Evolutionary conservation across 2,329 filamentous ascomycete species (phyloP).

Genomic region (Neopestalotiopsis clavispora): DNA sequence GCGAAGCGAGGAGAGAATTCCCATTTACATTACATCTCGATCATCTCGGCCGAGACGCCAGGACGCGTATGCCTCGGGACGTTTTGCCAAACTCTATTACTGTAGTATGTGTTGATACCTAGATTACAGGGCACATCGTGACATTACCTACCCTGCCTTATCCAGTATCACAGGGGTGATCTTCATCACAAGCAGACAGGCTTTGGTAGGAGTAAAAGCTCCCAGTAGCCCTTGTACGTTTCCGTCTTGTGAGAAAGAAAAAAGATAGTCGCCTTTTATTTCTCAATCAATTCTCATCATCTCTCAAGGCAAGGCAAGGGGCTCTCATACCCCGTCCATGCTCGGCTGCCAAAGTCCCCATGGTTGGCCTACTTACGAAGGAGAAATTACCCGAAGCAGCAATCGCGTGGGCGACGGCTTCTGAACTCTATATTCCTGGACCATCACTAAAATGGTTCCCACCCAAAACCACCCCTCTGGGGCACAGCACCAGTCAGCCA

Average conservation of each 20-base stretch:
- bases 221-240: neutral
- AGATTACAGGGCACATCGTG: neutral
- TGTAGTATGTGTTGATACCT: neutral
- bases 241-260: neutral
- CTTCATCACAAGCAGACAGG: neutral
- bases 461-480: neutral
- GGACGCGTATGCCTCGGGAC: neutral
- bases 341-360: no score
- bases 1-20: no score
- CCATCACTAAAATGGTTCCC: neutral
- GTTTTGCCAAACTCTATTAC: neutral
- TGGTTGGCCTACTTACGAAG: neutral
- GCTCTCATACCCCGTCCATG: neutral
- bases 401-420: neutral
- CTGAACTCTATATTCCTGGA: constrained; percentile 9
- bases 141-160: neutral
- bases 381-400: neutral
- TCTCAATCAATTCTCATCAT: no score
- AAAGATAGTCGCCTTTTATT: no score
- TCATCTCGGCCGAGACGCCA: neutral
- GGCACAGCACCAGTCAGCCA: no score
- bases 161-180: neutral
- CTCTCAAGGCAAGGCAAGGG: neutral
- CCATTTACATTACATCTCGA: neutral
- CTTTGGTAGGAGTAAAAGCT: neutral